Percentiles rank a stretch among this genome's conserved stretches.
These are phyloP conservation scores for Colletotrichum euphorbiae DNA, from an alignment of 2,329 filamentous ascomycete genomes.

Conservation along the genomic window DNA sequence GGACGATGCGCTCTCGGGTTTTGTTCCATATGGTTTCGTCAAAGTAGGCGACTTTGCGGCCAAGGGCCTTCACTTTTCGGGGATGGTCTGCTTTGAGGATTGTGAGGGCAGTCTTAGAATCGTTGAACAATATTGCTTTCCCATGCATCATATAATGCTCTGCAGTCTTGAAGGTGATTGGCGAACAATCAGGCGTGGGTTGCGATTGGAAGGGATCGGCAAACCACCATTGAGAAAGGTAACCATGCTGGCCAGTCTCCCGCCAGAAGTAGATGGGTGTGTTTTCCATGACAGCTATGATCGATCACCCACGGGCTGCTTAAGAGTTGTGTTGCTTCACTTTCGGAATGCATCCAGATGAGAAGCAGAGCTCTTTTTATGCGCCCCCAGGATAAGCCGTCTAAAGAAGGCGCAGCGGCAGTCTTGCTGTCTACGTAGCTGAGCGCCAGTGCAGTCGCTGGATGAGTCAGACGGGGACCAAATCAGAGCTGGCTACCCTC, in stretches of 20 bases:
- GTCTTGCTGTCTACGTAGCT: slow-evolving; percentile 6
- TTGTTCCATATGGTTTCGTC: slow-evolving; percentile 62
- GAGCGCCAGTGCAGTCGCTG: slow-evolving; percentile 9
- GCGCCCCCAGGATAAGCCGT: no score
- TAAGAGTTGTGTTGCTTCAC: neutral
- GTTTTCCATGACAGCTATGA: neutral
- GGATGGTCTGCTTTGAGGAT: slow-evolving; percentile 63
- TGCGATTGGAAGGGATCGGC: slow-evolving; percentile 50
- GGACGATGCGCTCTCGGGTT: slow-evolving; percentile 66
- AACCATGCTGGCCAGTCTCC: slow-evolving; percentile 61
- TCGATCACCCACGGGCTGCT: no score
- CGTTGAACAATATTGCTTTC: slow-evolving; percentile 63
- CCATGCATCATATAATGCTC: slow-evolving; percentile 70
- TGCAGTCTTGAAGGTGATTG: slow-evolving; percentile 59
- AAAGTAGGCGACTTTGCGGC: slow-evolving; percentile 66
- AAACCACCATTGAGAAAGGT: slow-evolving; percentile 73
- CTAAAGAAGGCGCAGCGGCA: neutral
- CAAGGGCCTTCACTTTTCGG: slow-evolving; percentile 63
- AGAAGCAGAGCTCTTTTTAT: no score
- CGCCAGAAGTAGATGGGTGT: slow-evolving; percentile 60
- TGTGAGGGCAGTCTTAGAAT: slow-evolving; percentile 54
- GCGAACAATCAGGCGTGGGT: slow-evolving; percentile 50
- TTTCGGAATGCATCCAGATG: neutral
- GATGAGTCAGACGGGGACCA: slow-evolving; percentile 23
- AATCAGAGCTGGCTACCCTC: neutral